Conservation (phyloP, 2,329 filamentous ascomycete genomes). For the Colletotrichum agaves region DNA sequence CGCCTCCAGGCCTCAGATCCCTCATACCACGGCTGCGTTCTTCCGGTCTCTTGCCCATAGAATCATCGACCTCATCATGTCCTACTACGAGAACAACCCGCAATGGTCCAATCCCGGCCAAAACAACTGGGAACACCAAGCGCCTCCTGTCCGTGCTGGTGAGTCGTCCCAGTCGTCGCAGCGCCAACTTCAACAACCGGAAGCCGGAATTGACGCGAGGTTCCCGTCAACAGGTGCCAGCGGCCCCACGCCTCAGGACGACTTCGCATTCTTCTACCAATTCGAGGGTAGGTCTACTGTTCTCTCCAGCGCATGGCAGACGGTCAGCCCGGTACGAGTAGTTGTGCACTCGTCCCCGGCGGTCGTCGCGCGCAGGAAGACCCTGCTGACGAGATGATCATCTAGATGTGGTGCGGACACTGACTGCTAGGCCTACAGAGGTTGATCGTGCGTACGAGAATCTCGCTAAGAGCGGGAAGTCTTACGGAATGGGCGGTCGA, state of each 20-base stretch:
- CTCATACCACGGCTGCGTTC: slow-evolving; percentile 16
- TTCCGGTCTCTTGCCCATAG: slow-evolving; percentile 18
- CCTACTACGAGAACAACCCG: slow-evolving; percentile 57
- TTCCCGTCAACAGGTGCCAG: slow-evolving; percentile 69
- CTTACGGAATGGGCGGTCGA: slow-evolving; percentile 78
- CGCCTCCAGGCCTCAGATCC: slow-evolving; percentile 1
- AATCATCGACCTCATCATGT: slow-evolving; percentile 47
- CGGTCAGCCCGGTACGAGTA: not conserved
- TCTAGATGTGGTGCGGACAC: slow-evolving; percentile 38
- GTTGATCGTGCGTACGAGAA: slow-evolving; percentile 97
- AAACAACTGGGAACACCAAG: slow-evolving; percentile 60
- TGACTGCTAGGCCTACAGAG: slow-evolving; percentile 66
- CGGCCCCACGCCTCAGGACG: slow-evolving; percentile 79
- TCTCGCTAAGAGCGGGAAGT: slow-evolving; percentile 95
- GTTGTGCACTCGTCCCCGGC: not conserved
- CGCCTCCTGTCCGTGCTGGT: slow-evolving; percentile 54
- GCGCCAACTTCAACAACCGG: slow-evolving; percentile 27
- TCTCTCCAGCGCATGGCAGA: slow-evolving; percentile 22
- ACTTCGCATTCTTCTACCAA: slow-evolving; percentile 86
- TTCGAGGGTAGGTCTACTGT: slow-evolving; percentile 80
- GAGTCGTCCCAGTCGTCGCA: slow-evolving; percentile 36
- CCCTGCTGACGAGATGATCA: slow-evolving; percentile 27
- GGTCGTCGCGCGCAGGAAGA: slow-evolving; percentile 25
- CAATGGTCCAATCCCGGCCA: slow-evolving; percentile 52
- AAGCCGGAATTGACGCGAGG: slow-evolving; percentile 34